Evolutionary conservation across 2,329 filamentous ascomycete genomes (phyloP).

Genomic region (Cyclaneusma minus): DNA sequence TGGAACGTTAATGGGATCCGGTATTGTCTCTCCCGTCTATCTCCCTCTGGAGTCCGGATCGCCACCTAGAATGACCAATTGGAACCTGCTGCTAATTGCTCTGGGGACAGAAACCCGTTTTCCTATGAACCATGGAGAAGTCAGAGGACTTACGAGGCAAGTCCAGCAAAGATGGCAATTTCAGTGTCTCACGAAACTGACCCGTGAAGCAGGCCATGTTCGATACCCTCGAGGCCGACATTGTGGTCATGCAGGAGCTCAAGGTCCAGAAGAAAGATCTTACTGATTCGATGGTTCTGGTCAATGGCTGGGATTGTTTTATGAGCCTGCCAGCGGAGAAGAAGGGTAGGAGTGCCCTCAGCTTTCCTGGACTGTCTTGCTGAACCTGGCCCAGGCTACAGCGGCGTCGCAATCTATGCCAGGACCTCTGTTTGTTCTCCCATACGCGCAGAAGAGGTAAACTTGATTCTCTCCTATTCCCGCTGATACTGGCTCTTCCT

Average conservation of each 20-base stretch:
- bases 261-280: slow-evolving; percentile 94
- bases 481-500: too few relatives aligned
- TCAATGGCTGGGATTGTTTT: slow-evolving; percentile 90
- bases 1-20: too few relatives aligned
- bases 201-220: slow-evolving; percentile 75
- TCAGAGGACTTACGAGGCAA: slow-evolving; percentile 51
- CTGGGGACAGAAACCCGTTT: slow-evolving; percentile 71
- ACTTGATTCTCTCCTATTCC: too few relatives aligned
- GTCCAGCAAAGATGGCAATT: slow-evolving; percentile 2
- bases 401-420: slow-evolving; percentile 89
- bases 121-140: slow-evolving; percentile 72
- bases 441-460: slow-evolving; percentile 83
- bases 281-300: slow-evolving; percentile 85
- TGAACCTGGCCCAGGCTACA: slow-evolving; percentile 53
- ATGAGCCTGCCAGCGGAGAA: slow-evolving; percentile 90
- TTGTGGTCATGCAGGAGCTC: slow-evolving; percentile 87
- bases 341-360: slow-evolving; percentile 44
- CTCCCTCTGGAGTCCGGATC: too few relatives aligned
- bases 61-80: too few relatives aligned
- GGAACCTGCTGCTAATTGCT: slow-evolving; percentile 1
- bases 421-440: slow-evolving; percentile 74
- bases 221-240: slow-evolving; percentile 79
- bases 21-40: too few relatives aligned
- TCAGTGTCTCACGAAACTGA: neutral
- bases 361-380: slow-evolving; percentile 1